A percentile compares a stretch with the other conserved stretches of the same genome.
phyloP scores from a whole-genome alignment of 2,329 filamentous ascomycete genomes.

The Dactylellina leptospora region DNA sequence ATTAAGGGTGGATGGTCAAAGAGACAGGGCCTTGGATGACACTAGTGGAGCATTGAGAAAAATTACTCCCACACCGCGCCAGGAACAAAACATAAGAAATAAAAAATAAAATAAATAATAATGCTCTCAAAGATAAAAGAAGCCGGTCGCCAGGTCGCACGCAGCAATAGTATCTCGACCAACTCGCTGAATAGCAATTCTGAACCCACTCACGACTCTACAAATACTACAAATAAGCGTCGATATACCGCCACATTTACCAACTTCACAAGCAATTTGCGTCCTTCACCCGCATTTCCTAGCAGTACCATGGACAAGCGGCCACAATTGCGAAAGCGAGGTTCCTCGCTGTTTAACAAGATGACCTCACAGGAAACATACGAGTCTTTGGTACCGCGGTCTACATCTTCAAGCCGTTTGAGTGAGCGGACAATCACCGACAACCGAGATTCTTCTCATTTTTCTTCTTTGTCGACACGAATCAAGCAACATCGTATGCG shows the following conservation, averaged over 20 bases:
- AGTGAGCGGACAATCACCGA: conserved; percentile 42
- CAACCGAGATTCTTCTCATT: conserved; percentile 34
- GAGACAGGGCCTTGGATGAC: conserved; percentile 37
- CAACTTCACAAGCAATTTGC: conserved; percentile 14
- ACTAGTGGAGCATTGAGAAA: conserved; percentile 40
- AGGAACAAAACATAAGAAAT: conserved; percentile 32
- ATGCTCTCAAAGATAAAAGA: conserved; percentile 53
- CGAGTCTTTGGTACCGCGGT: conserved; percentile 46
- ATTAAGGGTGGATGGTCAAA: conserved; percentile 43
- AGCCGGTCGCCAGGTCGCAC: conserved; percentile 45
- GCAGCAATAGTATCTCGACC: conserved; percentile 50
- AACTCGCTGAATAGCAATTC: conserved; percentile 20
- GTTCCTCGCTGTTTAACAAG: conserved; percentile 51
- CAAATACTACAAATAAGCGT: conserved; percentile 29
- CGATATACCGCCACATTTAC: conserved; percentile 30
- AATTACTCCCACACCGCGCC: conserved; percentile 49
- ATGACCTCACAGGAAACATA: conserved; percentile 52
- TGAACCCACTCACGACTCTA: conserved; percentile 16
- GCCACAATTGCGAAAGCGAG: conserved; percentile 42
- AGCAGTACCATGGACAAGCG: conserved; percentile 35
- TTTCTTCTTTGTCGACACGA: conserved; percentile 37
- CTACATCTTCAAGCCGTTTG: conserved; percentile 44
- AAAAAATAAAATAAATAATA: too few relatives aligned
- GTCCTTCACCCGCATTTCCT: neutral
- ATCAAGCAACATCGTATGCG: conserved; percentile 50